phyloP scores from a whole-genome alignment of 2,329 filamentous ascomycete genomes.

The Calonectria ilicicola region DNA sequence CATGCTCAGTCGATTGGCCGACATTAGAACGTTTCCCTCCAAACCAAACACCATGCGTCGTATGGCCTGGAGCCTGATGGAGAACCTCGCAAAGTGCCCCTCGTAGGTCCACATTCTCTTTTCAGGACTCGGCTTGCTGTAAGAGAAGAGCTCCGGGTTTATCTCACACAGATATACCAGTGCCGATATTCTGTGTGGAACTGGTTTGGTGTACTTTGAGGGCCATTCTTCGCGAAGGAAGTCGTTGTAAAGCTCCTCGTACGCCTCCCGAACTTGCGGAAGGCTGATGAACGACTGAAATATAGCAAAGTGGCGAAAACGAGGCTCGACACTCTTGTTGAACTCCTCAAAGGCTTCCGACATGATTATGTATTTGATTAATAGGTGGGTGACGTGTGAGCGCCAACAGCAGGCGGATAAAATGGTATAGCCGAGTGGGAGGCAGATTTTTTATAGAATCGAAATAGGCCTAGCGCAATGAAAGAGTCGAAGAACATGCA shows the following conservation, averaged over 20 bases:
- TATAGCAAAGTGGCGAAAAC: background rate
- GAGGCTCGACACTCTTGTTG: background rate
- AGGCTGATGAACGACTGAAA: background rate
- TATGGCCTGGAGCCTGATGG: background rate
- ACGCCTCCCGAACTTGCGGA: background rate
- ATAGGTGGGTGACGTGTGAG: background rate
- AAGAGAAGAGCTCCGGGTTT: constrained; percentile 11
- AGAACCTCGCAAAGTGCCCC: constrained; percentile 16
- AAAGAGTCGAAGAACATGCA: too few species aligned
- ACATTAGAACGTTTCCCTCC: background rate
- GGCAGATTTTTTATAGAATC: too few species aligned
- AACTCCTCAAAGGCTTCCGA: background rate
- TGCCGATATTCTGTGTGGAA: background rate
- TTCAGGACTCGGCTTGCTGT: constrained; percentile 14
- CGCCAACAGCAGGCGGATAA: background rate
- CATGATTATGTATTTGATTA: background rate
- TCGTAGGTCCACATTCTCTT: constrained; percentile 22
- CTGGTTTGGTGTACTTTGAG: background rate
- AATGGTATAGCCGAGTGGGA: too few species aligned
- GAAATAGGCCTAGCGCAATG: too few species aligned
- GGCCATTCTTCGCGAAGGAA: background rate
- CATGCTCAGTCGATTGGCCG: background rate
- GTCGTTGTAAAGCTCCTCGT: constrained; percentile 21
- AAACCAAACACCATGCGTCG: background rate
- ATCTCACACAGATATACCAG: background rate